These are phyloP conservation scores for Waitea zeae DNA, from an alignment of 1,284 basidiomycete genomes.

Conservation along the genomic window DNA sequence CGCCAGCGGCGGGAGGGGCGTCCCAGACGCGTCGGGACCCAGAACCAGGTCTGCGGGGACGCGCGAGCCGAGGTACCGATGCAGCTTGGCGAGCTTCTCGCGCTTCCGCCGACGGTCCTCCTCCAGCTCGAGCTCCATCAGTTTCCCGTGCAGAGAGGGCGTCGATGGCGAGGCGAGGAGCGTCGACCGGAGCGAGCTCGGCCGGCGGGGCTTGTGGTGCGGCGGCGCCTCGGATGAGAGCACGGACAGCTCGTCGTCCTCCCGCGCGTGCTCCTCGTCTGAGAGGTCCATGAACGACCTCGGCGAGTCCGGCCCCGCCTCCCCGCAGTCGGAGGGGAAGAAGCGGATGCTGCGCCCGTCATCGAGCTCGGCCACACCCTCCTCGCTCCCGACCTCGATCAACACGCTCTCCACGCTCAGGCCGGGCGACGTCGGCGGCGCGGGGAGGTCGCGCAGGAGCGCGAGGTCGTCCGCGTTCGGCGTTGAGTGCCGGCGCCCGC, in stretches of 20 bases:
- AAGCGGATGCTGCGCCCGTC: conserved; percentile 6
- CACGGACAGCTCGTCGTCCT: conserved; percentile 11
- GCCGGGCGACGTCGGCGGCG: background rate
- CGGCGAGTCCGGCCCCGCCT: conserved; percentile 15
- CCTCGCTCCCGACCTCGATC: too few relatives aligned
- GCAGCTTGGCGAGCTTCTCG: conserved; percentile 58
- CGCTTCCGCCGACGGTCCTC: conserved; percentile 47
- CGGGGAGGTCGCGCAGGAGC: conserved; percentile 8
- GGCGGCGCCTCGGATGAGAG: conserved; percentile 11
- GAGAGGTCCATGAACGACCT: conserved; percentile 53
- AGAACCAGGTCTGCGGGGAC: conserved; percentile 54
- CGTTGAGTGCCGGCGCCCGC: conserved; percentile 31
- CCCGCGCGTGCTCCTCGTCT: conserved; percentile 42
- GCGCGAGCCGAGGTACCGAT: conserved; percentile 63
- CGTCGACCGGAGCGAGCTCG: conserved; percentile 7
- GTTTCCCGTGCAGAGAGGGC: conserved; percentile 22
- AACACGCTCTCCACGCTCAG: background rate
- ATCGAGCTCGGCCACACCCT: conserved; percentile 10
- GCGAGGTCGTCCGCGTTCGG: conserved; percentile 22
- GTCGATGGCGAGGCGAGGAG: conserved; percentile 11
- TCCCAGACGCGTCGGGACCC: conserved; percentile 22
- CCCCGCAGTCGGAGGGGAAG: background rate
- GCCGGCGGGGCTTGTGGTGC: too few relatives aligned
- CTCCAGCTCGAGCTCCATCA: conserved; percentile 35
- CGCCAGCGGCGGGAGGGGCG: conserved; percentile 22